A percentile compares a stretch with the other conserved stretches of the same genome.
Evolutionary conservation across 2,329 filamentous ascomycete species (phyloP).

Genomic region (Fusarium sp.): DNA sequence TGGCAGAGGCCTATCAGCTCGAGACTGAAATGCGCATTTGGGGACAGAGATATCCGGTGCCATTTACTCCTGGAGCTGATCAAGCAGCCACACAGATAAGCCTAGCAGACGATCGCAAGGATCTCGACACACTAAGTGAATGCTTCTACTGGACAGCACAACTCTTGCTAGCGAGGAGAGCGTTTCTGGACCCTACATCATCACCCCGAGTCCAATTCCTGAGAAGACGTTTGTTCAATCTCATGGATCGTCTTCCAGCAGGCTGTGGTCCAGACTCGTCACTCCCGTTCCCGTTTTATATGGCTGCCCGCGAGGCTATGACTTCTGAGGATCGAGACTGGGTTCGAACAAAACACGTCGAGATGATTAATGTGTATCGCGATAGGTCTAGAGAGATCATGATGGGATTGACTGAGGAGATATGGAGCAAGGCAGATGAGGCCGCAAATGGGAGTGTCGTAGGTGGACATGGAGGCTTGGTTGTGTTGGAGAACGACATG

Average conservation of each 20-base stretch:
- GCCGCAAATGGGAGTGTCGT: neutral
- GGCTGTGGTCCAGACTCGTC: neutral
- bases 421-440: slow-evolving; percentile 8
- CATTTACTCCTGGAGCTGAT: neutral
- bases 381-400: slow-evolving; percentile 10
- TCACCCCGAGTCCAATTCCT: neutral
- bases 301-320: neutral
- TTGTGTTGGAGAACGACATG: neutral
- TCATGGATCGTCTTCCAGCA: neutral
- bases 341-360: neutral
- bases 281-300: neutral
- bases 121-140: neutral
- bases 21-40: neutral
- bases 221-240: neutral
- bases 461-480: neutral
- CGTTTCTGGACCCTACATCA: neutral
- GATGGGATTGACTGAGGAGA: slow-evolving; percentile 17
- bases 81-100: neutral
- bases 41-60: neutral
- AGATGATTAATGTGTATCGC: slow-evolving; percentile 7
- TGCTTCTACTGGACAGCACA: slow-evolving; percentile 1
- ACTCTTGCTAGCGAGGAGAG: neutral
- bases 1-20: neutral
- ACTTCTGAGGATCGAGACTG: neutral
- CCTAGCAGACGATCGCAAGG: neutral